A percentile compares a stretch with the other conserved stretches of the same genome.
Evolutionary conservation across 371 early-diverging fungal species (phyloP).

Genomic region (Mortierella sp.): DNA sequence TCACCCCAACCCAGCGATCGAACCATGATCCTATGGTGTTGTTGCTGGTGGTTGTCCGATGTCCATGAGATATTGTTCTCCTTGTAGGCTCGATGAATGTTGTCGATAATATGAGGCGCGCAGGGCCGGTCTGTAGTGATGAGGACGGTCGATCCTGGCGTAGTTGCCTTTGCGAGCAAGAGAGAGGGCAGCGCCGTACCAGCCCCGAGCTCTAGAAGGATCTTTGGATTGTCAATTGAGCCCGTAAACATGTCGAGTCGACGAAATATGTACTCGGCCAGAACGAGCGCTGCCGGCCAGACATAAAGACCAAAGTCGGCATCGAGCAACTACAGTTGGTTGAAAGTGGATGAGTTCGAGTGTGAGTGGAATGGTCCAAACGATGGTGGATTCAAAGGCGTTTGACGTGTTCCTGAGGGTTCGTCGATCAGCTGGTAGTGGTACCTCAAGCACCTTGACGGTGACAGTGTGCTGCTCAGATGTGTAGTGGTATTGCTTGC

Average conservation of each 20-base stretch:
- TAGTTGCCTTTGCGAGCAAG: constrained; percentile 56
- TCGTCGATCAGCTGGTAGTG: no score
- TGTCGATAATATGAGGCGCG: constrained; percentile 59
- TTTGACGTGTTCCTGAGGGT: not conserved
- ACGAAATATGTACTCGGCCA: constrained; percentile 64
- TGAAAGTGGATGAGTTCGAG: no score
- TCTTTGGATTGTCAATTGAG: constrained; percentile 10
- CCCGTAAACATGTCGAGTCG: constrained; percentile 34
- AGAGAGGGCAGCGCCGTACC: constrained; percentile 70
- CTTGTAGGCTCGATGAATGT: constrained; percentile 55
- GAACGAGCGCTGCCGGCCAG: constrained; percentile 69
- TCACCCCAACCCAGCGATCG: constrained; percentile 64
- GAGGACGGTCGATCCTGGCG: constrained; percentile 20
- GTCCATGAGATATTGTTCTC: constrained; percentile 50
- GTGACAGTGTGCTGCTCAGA: constrained; percentile 2
- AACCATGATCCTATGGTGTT: constrained; percentile 15
- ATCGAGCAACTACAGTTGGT: constrained; percentile 59
- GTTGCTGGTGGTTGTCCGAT: constrained; percentile 1
- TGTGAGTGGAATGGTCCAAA: not conserved
- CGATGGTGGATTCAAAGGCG: not conserved
- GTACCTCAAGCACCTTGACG: constrained; percentile 51
- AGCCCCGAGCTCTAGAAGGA: constrained; percentile 59
- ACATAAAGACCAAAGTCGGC: constrained; percentile 69
- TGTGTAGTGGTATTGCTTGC: constrained; percentile 32
- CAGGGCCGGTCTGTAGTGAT: constrained; percentile 61